Evolutionary conservation across 1,284 basidiomycete genomes (phyloP).

Genomic region (Puccinia horiana): DNA sequence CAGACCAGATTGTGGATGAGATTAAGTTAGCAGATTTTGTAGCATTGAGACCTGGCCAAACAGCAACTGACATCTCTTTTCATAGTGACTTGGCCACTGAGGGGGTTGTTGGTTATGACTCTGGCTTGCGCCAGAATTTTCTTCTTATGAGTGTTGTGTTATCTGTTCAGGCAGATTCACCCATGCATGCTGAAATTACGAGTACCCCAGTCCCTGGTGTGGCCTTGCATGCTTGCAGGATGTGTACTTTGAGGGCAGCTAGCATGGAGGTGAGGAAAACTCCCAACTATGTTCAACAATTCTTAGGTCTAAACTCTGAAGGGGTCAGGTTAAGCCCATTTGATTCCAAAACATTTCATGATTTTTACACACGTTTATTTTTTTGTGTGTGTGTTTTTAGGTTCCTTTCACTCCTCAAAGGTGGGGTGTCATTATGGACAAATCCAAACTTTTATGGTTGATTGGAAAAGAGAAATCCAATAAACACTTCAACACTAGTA

Average conservation of each 20-base stretch:
- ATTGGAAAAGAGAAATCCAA: background rate
- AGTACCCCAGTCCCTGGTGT: background rate
- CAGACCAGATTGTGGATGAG: background rate
- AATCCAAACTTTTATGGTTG: background rate
- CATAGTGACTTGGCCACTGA: background rate
- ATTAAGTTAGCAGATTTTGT: background rate
- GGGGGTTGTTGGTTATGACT: background rate
- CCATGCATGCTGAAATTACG: slow-evolving; percentile 25
- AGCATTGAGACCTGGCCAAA: background rate
- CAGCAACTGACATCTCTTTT: background rate
- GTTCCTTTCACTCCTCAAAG: background rate
- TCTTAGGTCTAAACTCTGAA: background rate
- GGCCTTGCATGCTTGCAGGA: background rate
- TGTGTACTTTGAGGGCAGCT: background rate
- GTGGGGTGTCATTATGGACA: background rate
- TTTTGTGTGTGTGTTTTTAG: too few species aligned
- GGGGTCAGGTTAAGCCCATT: background rate
- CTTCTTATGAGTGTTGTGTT: background rate
- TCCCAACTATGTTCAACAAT: background rate
- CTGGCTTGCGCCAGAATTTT: background rate
- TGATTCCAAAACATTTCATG: too few species aligned
- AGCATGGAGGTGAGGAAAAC: background rate
- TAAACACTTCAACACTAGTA: background rate
- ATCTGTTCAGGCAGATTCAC: background rate
- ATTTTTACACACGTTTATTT: too few species aligned